Evolutionary conservation across 1,284 basidiomycete genomes (phyloP).

Genomic region (Heliocybe sulcata): DNA sequence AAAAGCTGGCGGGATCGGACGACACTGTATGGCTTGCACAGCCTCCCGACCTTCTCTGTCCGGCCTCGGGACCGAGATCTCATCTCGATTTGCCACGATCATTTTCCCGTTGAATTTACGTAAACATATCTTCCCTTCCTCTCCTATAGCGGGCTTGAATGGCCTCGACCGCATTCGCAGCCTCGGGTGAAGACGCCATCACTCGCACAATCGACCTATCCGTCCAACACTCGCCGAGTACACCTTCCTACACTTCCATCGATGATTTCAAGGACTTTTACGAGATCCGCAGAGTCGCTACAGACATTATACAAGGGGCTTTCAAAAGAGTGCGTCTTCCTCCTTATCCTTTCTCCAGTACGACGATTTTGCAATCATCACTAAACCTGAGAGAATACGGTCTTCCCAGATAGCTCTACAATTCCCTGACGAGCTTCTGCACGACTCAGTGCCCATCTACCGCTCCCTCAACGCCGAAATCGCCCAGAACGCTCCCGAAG

Average conservation of each 20-base stretch:
- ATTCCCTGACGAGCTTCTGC: conserved; percentile 92
- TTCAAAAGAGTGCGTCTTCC: conserved; percentile 48
- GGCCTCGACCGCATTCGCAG: conserved; percentile 37
- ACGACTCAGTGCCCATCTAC: conserved; percentile 86
- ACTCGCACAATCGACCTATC: conserved; percentile 41
- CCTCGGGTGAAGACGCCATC: conserved; percentile 57
- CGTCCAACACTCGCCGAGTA: conserved; percentile 27
- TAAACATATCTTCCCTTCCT: neutral
- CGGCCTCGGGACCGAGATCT: neutral
- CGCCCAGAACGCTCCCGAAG: conserved; percentile 17
- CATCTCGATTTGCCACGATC: neutral
- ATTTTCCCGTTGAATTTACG: neutral
- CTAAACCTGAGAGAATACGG: neutral
- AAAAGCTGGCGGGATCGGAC: too few species aligned
- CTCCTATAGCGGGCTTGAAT: conserved; percentile 8
- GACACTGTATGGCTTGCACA: too few species aligned
- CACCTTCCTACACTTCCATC: conserved; percentile 17
- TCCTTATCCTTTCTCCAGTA: conserved; percentile 2
- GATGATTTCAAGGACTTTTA: conserved; percentile 47
- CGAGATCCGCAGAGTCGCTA: conserved; percentile 50
- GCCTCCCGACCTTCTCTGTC: neutral
- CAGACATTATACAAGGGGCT: conserved; percentile 41
- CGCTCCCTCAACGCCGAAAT: conserved; percentile 55
- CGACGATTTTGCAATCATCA: neutral
- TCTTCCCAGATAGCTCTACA: conserved; percentile 76